A percentile compares a stretch with the other conserved stretches of the same genome.
phyloP scores from a whole-genome alignment of 169 alveolate genomes.

The Theileria annulata region DNA sequence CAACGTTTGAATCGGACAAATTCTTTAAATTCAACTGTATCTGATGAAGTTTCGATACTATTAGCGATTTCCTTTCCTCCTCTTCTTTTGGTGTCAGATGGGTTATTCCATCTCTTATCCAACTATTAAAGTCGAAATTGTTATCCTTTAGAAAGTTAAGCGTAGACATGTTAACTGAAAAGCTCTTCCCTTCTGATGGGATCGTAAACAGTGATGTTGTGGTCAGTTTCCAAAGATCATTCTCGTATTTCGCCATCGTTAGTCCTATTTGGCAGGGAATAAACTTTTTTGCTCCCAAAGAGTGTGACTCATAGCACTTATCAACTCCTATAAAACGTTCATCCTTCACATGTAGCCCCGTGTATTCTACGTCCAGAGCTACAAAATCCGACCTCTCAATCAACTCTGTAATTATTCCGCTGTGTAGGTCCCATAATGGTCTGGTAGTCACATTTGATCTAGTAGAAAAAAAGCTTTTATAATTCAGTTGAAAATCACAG shows the following conservation, averaged over 20 bases:
- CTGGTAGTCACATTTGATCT: conserved; percentile 32
- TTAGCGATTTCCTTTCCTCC: conserved; percentile 68
- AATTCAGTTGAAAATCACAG: neutral
- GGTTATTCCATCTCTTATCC: conserved; percentile 81
- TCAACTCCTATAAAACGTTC: conserved; percentile 83
- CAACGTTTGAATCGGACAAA: neutral
- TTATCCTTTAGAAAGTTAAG: conserved; percentile 79
- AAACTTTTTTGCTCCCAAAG: conserved; percentile 81
- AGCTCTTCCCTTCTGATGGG: conserved; percentile 75
- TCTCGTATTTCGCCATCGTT: conserved; percentile 76
- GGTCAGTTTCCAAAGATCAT: conserved; percentile 74
- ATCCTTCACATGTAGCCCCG: conserved; percentile 77
- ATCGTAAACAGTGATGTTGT: conserved; percentile 81
- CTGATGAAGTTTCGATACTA: conserved; percentile 40
- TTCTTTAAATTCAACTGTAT: conserved; percentile 19
- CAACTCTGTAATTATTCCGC: conserved; percentile 39
- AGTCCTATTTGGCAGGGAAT: conserved; percentile 86
- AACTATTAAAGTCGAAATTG: conserved; percentile 82
- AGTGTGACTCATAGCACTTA: conserved; percentile 85
- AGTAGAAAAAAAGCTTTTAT: neutral
- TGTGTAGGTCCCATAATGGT: conserved; percentile 56
- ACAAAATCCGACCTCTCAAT: conserved; percentile 75
- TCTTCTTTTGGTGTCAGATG: conserved; percentile 79
- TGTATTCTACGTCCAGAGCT: conserved; percentile 79
- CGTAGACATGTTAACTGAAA: conserved; percentile 78